These are phyloP conservation scores for Pelargonium australe DNA, from an alignment of 441 rosid species.

Conservation along the genomic window DNA sequence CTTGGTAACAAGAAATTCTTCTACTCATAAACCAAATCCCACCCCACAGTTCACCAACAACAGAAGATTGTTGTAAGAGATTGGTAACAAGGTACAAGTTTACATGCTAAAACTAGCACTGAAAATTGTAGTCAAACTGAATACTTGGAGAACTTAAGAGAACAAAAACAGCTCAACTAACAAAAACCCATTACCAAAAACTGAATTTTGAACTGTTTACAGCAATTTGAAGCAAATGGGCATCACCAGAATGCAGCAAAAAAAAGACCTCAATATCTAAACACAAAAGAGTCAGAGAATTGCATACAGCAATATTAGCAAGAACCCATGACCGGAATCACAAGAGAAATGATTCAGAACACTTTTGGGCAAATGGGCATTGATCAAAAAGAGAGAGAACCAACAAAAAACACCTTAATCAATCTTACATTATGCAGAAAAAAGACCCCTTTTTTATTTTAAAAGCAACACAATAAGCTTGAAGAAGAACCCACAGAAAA, in stretches of 20 bases:
- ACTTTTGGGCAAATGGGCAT: slow-evolving; percentile 28
- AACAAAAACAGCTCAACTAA: slow-evolving; percentile 26
- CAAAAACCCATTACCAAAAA: slow-evolving; percentile 39
- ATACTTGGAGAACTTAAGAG: slow-evolving; percentile 9
- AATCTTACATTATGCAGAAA: slow-evolving; percentile 33
- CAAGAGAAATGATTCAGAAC: slow-evolving; percentile 16
- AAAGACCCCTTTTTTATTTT: slow-evolving; percentile 13
- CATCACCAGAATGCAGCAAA: slow-evolving; percentile 19
- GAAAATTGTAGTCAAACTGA: slow-evolving; percentile 16
- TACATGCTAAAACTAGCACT: slow-evolving; percentile 20
- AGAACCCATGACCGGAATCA: slow-evolving; percentile 31
- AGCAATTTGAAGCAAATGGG: slow-evolving; percentile 35
- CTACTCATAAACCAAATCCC: slow-evolving; percentile 31
- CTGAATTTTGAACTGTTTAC: slow-evolving; percentile 23
- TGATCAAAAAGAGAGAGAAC: slow-evolving; percentile 19
- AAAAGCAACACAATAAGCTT: slow-evolving; percentile 13
- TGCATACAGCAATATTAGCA: slow-evolving; percentile 30
- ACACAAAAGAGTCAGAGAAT: slow-evolving; percentile 13
- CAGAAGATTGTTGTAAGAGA: slow-evolving; percentile 13
- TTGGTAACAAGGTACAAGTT: slow-evolving; percentile 34
- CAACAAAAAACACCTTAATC: slow-evolving; percentile 8
- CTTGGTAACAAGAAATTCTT: slow-evolving; percentile 19
- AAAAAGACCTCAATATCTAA: slow-evolving; percentile 12
- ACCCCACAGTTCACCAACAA: slow-evolving; percentile 25
- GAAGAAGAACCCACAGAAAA: slow-evolving; percentile 1